Percentiles rank a stretch among this genome's conserved stretches.
Conservation (phyloP, 345 rosid species). For the Arabis hirsuta region DNA sequence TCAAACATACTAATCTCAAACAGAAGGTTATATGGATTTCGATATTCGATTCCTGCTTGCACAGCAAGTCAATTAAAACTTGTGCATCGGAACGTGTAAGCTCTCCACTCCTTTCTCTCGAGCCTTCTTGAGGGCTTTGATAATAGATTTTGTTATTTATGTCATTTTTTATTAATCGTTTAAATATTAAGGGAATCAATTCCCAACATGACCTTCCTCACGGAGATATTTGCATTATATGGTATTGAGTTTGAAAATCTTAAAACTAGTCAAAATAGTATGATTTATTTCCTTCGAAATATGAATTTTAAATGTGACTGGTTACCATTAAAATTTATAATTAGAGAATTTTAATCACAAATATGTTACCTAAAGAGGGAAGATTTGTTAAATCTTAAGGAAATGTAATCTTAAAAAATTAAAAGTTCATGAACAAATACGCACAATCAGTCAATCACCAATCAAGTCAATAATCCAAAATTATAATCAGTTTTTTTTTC, state of each 20-base stretch:
- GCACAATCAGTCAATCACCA: neutral
- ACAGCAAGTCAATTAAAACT: too few species aligned
- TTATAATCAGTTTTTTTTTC: neutral
- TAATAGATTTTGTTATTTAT: too few species aligned
- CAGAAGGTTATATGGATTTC: too few species aligned
- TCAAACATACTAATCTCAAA: too few species aligned
- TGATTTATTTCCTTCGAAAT: neutral
- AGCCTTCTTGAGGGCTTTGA: too few species aligned
- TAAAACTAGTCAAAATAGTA: conserved; percentile 15
- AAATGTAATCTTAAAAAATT: neutral
- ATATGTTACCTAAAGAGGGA: conserved; percentile 11
- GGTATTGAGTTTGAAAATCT: neutral
- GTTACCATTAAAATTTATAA: neutral
- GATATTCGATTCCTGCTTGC: too few species aligned
- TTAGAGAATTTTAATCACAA: neutral
- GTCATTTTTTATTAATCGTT: too few species aligned
- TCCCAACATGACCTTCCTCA: too few species aligned
- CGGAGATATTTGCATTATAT: too few species aligned
- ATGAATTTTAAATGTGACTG: neutral
- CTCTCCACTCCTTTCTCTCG: too few species aligned
- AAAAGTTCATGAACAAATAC: conserved; percentile 1
- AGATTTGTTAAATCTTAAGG: neutral
- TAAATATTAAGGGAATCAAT: too few species aligned
- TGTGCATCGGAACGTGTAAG: too few species aligned
- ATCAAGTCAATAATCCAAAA: conserved; percentile 13